Evolutionary conservation across 2,329 filamentous ascomycete species (phyloP), one percentile per base, ranked within the genome.

Genomic region (Lecanosticta acicola): DNA sequence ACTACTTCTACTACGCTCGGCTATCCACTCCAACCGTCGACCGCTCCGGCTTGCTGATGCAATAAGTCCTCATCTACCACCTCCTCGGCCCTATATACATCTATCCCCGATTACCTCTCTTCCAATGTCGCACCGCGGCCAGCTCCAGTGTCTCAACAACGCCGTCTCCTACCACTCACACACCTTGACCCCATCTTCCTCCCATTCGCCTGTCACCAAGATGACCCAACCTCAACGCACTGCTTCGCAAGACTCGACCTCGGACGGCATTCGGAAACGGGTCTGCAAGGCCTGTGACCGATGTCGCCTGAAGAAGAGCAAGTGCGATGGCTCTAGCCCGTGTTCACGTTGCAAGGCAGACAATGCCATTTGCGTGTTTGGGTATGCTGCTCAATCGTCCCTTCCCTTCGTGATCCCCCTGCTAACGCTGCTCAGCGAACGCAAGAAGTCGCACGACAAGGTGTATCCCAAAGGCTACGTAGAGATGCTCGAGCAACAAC

Each of bases 381-480:
- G 79, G 62, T 64, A 53, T 41, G 57, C 43, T 39, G 20, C 8
- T 41, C 29, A 10, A n/a, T 24, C 29, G 21, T 32, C 20, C 43
- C 10, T 11, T 39, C 5, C 13, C n/a, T 24, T 41, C 24, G 39
- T 32, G 34, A 36, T 10, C 29, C n/a, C n/a, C n/a, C n/a, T n/a
- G n/a, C n/a, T n/a, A n/a, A 42, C 17, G 10, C 19, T 35, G n/a
- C 10, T 26, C 45, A 63, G 61, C 24, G 79, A 83, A 60, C 70
- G 79, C 45, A 83, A 82, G 63, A 82, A 81, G 70, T 75, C 76
- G 4, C 78, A 81, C 57, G 80, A 83, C 65, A 83, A 82, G 64
- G 75, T 81, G 38, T 82, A 83, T 62, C 80, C 80, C n/a, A 83
- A 82, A 68, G 80, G 80, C 75, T 83, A 60, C 34, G 79, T 83